Evolutionary conservation across 2,329 filamentous ascomycete species (phyloP).

Genomic region (Plenodomus tracheiphilus): DNA sequence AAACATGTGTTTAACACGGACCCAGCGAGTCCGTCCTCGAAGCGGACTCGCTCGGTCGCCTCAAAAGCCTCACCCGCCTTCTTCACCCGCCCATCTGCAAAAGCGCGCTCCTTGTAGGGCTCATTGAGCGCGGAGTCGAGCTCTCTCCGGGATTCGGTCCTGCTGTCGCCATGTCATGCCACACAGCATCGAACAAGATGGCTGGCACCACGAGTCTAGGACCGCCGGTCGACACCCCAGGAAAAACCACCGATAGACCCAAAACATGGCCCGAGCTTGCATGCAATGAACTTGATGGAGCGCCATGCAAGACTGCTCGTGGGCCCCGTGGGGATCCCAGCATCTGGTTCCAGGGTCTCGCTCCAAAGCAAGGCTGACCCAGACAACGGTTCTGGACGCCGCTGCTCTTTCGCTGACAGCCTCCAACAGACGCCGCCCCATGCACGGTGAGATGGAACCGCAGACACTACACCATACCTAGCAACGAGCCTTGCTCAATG

Average conservation of each 20-base stretch:
- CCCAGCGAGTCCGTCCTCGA: constrained; percentile 5
- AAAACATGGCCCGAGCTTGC: not conserved
- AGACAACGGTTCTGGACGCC: constrained; percentile 3
- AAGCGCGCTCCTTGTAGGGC: not conserved
- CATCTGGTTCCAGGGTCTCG: constrained; percentile 9
- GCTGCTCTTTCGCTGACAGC: not conserved
- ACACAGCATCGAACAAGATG: not conserved
- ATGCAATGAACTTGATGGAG: not conserved
- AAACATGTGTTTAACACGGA: constrained; percentile 12
- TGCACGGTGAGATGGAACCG: not conserved
- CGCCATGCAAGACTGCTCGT: constrained; percentile 4
- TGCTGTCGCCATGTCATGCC: not conserved
- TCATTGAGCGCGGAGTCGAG: not conserved
- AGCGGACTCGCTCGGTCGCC: constrained; percentile 4
- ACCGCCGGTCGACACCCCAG: not conserved
- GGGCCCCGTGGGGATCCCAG: constrained; percentile 8
- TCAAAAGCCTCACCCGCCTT: constrained; percentile 6
- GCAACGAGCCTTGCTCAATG: not conserved
- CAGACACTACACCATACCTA: not conserved
- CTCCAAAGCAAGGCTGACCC: constrained; percentile 6
- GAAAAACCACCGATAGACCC: not conserved
- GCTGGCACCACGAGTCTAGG: not conserved
- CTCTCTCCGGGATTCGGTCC: not conserved
- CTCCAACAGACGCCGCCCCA: not conserved
- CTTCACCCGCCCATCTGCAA: not conserved